Base-by-base conservation (phyloP, 2,329 filamentous ascomycete genomes). In the Penicillium occitanis region DNA sequence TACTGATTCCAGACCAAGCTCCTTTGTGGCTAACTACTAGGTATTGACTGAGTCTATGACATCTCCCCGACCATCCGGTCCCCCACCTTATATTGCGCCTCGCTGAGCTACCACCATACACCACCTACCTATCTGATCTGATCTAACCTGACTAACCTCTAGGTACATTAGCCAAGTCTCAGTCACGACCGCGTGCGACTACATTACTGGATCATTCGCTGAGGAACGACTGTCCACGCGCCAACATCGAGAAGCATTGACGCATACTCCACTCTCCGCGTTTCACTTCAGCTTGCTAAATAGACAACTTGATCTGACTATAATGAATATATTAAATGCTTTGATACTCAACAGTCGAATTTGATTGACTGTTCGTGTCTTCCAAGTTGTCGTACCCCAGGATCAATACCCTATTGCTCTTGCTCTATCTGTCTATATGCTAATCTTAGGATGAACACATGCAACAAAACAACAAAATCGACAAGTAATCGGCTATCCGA, bases 81-180 rank as follows among this genome's bases (percentile, higher is more conserved):
- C 51, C 53, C 53, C 53, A 40, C 53, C 33, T 40, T 22, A 37
- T 37, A 40, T 40, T 57, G 51, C 30, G 51, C 30, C 51, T 57
- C 30, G 7, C 30, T 57, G 17, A 35, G 51, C 51, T n/a, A 37
- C 30, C 46, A 50, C n/a, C 17, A 10, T 30, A 37, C 6, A 53
- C 14, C 11, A 8, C 14, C 3, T 48, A 25, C 22, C 14, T n/a
- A 19, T 37, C n/a, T 57, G 53, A 55, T 55, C 28, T 33, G 50
- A 37, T 57, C 51, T 57, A 57, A 57, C 30, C 17, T 37, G 30
- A 57, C 30, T 57, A 7, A 37, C 5, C 17, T 11, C 51, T 57
- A 57, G 51, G 17, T 57, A 57, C 51, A 57, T 57, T 35, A 57
- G 51, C 51, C 51, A 37, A 35, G 51, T 57, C 53, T 37, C 11